phyloP scores from a whole-genome alignment of 441 rosid genomes.

The Bruguiera hainesii region DNA sequence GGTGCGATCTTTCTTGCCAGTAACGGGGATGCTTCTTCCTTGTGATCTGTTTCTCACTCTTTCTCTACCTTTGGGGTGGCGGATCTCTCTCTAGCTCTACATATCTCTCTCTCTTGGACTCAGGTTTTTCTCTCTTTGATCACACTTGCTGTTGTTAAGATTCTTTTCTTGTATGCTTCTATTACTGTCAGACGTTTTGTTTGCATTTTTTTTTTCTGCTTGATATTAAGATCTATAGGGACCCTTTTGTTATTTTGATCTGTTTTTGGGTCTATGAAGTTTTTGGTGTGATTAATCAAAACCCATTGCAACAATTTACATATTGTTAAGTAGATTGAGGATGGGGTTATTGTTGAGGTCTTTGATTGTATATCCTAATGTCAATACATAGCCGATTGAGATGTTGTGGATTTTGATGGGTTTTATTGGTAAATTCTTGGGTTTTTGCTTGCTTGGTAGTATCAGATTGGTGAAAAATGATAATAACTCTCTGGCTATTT shows the following conservation, averaged over 20 bases:
- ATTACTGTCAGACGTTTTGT: too few species aligned
- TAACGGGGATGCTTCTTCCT: background rate
- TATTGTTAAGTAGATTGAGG: background rate
- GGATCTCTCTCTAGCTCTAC: slow-evolving; percentile 8
- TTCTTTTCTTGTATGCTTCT: too few species aligned
- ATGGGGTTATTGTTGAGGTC: slow-evolving; percentile 1
- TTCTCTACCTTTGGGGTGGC: slow-evolving; percentile 4
- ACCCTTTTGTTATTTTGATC: background rate
- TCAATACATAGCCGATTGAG: slow-evolving; percentile 17
- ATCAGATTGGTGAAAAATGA: slow-evolving; percentile 6
- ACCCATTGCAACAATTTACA: slow-evolving; percentile 7
- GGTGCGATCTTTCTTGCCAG: too few species aligned
- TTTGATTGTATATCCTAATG: slow-evolving; percentile 1
- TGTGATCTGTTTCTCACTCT: background rate
- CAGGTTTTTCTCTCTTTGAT: background rate
- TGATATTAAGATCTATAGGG: slow-evolving; percentile 17
- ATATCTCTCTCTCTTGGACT: slow-evolving; percentile 1
- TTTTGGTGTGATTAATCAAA: background rate
- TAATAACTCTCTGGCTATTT: background rate
- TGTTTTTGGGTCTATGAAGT: background rate
- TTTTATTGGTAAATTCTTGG: background rate
- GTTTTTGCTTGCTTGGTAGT: slow-evolving; percentile 4
- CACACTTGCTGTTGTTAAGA: too few species aligned
- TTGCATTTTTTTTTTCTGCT: background rate
- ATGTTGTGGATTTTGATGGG: slow-evolving; percentile 10